A percentile compares a stretch with the other conserved stretches of the same genome.
phyloP scores from a whole-genome alignment of 2,329 filamentous ascomycete species.

The Clonostachys rhizophaga region DNA sequence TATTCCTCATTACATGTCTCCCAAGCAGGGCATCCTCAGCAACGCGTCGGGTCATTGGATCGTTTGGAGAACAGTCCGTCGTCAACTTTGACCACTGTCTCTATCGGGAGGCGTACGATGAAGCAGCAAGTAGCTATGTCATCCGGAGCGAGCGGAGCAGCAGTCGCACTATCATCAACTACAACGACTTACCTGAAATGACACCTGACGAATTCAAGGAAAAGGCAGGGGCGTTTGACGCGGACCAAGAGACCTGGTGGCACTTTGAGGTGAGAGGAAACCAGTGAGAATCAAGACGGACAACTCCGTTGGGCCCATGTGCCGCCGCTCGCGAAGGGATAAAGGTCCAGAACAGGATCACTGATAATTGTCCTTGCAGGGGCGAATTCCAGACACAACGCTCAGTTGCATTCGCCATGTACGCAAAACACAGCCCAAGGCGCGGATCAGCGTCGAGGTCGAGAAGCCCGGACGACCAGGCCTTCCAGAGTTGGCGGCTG shows the following conservation, averaged over 20 bases:
- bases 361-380: slow-evolving; percentile 28
- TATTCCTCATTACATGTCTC: slow-evolving; percentile 46
- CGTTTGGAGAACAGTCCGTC: slow-evolving; percentile 36
- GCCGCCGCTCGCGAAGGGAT: neutral
- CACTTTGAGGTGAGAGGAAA: slow-evolving; percentile 59
- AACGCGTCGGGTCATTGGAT: slow-evolving; percentile 44
- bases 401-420: slow-evolving; percentile 54
- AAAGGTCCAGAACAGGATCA: neutral
- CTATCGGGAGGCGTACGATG: slow-evolving; percentile 45
- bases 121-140: slow-evolving; percentile 66
- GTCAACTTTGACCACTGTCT: slow-evolving; percentile 53
- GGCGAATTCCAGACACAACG: slow-evolving; percentile 58
- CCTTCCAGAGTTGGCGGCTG: slow-evolving; percentile 51
- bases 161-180: slow-evolving; percentile 67
- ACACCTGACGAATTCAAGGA: slow-evolving; percentile 52
- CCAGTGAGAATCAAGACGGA: too few species aligned
- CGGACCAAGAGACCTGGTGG: slow-evolving; percentile 49
- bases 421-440: slow-evolving; percentile 33
- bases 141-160: slow-evolving; percentile 54
- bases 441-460: slow-evolving; percentile 63
- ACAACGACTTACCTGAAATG: slow-evolving; percentile 66
- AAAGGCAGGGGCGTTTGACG: slow-evolving; percentile 30
- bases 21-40: slow-evolving; percentile 47
- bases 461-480: slow-evolving; percentile 64
- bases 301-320: too few species aligned